Evolutionary conservation across 768 basidiomycete genomes (phyloP).

Genomic region (Sutorius australiensis): DNA sequence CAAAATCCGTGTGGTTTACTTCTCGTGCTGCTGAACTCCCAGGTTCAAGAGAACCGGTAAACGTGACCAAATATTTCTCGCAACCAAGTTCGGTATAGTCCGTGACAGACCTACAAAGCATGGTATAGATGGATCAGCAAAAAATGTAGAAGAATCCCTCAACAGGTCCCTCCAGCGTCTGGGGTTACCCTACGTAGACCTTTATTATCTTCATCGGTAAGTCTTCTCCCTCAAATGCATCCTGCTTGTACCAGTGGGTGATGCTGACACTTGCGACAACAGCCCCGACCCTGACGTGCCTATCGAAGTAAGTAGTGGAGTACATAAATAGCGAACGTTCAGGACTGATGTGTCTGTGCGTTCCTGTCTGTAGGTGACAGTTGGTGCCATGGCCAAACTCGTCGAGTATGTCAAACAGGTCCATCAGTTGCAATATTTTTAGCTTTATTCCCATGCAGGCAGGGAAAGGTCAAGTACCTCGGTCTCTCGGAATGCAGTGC

Average conservation of each 20-base stretch:
- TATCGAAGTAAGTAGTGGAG: conserved; percentile 39
- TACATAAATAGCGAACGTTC: background rate
- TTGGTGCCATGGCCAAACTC: conserved; percentile 48
- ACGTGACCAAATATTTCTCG: conserved; percentile 53
- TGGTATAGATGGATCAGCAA: conserved; percentile 35
- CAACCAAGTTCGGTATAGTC: conserved; percentile 52
- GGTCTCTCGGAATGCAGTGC: conserved; percentile 54
- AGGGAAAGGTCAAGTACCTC: conserved; percentile 43
- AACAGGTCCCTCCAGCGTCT: conserved; percentile 41
- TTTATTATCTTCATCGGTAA: conserved; percentile 45
- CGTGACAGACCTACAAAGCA: conserved; percentile 18
- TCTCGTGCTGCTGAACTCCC: background rate
- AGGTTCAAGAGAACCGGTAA: conserved; percentile 48
- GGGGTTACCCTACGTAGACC: conserved; percentile 41
- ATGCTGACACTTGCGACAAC: background rate
- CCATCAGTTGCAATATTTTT: background rate
- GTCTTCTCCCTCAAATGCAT: background rate
- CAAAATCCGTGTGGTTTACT: too few species aligned
- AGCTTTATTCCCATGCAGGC: conserved; percentile 21
- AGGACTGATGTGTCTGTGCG: background rate
- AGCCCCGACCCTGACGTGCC: conserved; percentile 42
- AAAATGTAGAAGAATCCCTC: conserved; percentile 37
- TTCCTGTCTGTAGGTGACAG: conserved; percentile 30
- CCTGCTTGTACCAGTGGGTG: too few species aligned
- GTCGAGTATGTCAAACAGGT: conserved; percentile 39